These are phyloP conservation scores for Erythrophleum fordii DNA, from an alignment of 306 rosid genomes.

Conservation along the genomic window DNA sequence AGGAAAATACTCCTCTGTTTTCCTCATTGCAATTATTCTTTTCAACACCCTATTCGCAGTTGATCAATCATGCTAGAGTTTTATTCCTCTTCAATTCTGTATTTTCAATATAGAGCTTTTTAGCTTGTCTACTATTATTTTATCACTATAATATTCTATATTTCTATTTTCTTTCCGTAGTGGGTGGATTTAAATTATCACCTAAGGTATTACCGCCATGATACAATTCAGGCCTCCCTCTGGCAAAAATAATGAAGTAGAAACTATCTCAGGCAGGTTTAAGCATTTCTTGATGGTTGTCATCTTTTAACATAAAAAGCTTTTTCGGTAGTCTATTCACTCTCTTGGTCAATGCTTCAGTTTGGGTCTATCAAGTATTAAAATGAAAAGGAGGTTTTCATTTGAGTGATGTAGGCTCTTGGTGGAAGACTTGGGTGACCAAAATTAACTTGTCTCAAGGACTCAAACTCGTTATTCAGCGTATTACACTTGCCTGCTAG, in stretches of 20 bases:
- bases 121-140: constrained; percentile 8
- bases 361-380: constrained; percentile 20
- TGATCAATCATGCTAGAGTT: constrained; percentile 22
- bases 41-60: constrained; percentile 13
- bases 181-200: neutral
- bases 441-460: neutral
- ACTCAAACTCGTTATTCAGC: neutral
- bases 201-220: neutral
- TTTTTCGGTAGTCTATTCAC: constrained; percentile 25
- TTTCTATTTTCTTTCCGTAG: neutral
- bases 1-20: neutral
- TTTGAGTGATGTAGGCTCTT: constrained; percentile 15
- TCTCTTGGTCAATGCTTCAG: constrained; percentile 22
- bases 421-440: neutral
- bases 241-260: constrained; percentile 10
- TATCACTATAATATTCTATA: neutral
- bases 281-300: constrained; percentile 5
- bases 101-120: constrained; percentile 8
- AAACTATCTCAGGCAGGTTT: constrained; percentile 2
- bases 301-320: neutral
- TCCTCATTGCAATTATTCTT: constrained; percentile 5
- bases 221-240: neutral
- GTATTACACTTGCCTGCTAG: neutral
- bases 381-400: constrained; percentile 31
- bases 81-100: constrained; percentile 3